Base-by-base conservation (phyloP, 805 yeast genomes). In the Blastobotrys parvus region DNA sequence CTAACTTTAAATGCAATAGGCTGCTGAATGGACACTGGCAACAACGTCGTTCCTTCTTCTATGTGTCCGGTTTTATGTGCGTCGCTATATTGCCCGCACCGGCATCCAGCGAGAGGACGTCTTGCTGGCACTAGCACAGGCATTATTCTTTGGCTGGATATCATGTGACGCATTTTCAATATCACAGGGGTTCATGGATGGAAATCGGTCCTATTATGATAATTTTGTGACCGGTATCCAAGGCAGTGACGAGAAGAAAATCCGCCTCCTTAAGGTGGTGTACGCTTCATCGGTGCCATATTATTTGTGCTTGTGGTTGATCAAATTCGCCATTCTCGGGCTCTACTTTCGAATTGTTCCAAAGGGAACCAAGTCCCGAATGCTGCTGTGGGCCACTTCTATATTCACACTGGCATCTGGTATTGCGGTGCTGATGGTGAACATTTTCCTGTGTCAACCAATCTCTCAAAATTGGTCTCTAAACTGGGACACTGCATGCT, bases 261-360 rank as follows among this genome's bases (percentile, higher is more conserved):
- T 42, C 23, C 13, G 11, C n/a, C 50, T 52, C 16, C 48, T 55
- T 44, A 55, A 55, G 38, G 48, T 52, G 22, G 42, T 54, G 30
- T 55, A 52, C 33, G 48, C 56, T 17, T 55, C 59, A 32, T 40
- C 57, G 4, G 40, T 48, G 2, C 55, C 56, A 7, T 55, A 55
- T 48, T 55, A 52, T 39, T 21, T 55, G 34, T 44, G 49, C 29
- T 35, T 54, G 25, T 55, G 59, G 59, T 35, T 47, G 38, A 46
- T 55, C 47, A 55, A 55, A 43, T 47, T 42, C 31, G 51, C 57
- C 4, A 47, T 55, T 20, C 37, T 55, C 22, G 53, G 56, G 21
- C 48, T 55, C 32, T 55, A 55, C 44, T 55, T 45, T 38, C 49
- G 57, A 11, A 43, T 55, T 27, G 48, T 55, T 13, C 57, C 57